Evolutionary conservation across 2,329 filamentous ascomycete genomes (phyloP), one percentile per base, ranked within the genome.

Genomic region (Aspergillus amoenus): DNA sequence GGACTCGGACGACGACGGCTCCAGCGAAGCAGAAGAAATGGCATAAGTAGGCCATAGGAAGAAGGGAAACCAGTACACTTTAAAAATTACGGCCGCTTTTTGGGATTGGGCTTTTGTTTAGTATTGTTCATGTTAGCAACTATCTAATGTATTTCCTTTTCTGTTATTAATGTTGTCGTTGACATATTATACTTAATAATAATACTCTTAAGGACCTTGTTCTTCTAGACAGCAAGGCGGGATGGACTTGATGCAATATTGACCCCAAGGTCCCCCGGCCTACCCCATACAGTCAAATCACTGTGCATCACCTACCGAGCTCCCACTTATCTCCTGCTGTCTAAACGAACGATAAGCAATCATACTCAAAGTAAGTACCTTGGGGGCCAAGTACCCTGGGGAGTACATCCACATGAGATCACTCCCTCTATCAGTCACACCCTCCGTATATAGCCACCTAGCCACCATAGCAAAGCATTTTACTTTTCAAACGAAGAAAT

Each of bases 21-120:
- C 58, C 66, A 32, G 49, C 55, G 9, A 71, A 64, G 58, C 46
- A 58, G 44, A 76, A 72, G 61, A 72, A 68, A 57, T 74, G 70
- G 70, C 71, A 73, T 66, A 72, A 76, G 61, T 76, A 62, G 45
- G 57, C 52, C 71, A 73, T 66, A 72, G 75, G 61, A 75, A 62
- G 45, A 57, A 52, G 21, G 12, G 4, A n/a, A n/a, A n/a, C 6
- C 5, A 9, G 34, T 37, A 37, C 5, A 7, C 12, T 37, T n/a
- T n/a, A 15, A 15, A 37, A n/a, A 13, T 37, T n/a, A 37, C 34
- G 34, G 34, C 34, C 34, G 34, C 27, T 37, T 37, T 13, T 7
- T 15, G 34, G 32, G 34, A 37, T 37, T 15, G 34, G 34, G n/a
- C 6, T n/a, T 43, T 44, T 32, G 41, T 52, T 44, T 9, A 22